Evolutionary conservation across 176 grass and related monocot genomes (phyloP).

Genomic region (Olyra latifolia): DNA sequence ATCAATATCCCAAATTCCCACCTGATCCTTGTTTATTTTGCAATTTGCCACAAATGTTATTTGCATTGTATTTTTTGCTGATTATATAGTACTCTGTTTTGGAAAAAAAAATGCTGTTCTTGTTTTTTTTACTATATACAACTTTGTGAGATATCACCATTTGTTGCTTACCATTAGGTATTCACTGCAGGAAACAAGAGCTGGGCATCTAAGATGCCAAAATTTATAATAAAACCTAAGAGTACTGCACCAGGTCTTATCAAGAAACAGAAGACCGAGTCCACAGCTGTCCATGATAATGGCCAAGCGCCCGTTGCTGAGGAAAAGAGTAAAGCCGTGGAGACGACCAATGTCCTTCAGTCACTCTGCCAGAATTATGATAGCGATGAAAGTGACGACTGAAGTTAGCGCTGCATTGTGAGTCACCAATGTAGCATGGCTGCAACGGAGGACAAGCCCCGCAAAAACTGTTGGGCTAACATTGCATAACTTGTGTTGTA

Average conservation of each 20-base stretch:
- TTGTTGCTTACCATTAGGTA: slow-evolving; percentile 13
- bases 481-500: neutral
- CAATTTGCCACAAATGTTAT: neutral
- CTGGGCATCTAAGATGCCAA: slow-evolving; percentile 37
- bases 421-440: neutral
- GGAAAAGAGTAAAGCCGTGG: neutral
- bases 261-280: slow-evolving; percentile 41
- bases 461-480: neutral
- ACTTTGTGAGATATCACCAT: neutral
- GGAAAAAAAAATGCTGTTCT: neutral
- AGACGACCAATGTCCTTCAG: slow-evolving; percentile 49
- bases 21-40: neutral
- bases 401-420: neutral
- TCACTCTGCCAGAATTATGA: slow-evolving; percentile 49
- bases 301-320: slow-evolving; percentile 8
- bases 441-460: neutral
- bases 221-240: slow-evolving; percentile 56
- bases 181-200: slow-evolving; percentile 37
- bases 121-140: neutral
- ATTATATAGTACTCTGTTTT: neutral
- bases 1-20: neutral
- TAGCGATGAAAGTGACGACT: slow-evolving; percentile 46
- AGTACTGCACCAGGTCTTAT: neutral
- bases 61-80: neutral
- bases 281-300: neutral